Percentiles rank a stretch among this genome's conserved stretches.
These are phyloP conservation scores for Xylaria castorea DNA, from an alignment of 495 filamentous ascomycete genomes.

Conservation along the genomic window DNA sequence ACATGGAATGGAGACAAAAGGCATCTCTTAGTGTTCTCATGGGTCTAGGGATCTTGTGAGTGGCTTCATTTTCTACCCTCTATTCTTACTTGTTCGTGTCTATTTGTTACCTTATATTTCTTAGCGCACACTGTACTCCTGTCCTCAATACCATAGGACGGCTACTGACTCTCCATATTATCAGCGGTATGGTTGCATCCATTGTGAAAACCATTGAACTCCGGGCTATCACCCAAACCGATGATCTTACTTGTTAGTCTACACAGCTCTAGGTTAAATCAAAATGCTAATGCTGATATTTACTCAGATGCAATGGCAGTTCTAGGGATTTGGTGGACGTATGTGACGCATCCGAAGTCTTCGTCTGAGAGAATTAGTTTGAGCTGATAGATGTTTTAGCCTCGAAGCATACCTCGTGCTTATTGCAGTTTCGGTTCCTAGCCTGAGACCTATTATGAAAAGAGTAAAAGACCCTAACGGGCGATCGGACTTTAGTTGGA, in stretches of 20 bases:
- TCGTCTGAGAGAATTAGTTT: neutral
- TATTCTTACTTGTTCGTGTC: neutral
- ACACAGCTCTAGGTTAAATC: neutral
- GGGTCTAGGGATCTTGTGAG: constrained; percentile 21
- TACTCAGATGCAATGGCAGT: neutral
- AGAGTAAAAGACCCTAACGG: neutral
- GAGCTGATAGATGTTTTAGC: neutral
- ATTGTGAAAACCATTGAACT: constrained; percentile 9
- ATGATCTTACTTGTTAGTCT: constrained; percentile 1
- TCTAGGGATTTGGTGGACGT: neutral
- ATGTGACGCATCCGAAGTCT: neutral
- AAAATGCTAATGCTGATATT: neutral
- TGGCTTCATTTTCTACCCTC: neutral
- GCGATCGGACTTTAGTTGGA: neutral
- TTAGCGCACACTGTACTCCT: too few relatives aligned
- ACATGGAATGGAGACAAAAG: constrained; percentile 28
- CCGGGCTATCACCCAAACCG: neutral
- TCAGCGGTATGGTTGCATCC: neutral
- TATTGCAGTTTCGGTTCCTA: neutral
- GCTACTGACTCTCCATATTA: neutral
- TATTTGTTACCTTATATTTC: neutral
- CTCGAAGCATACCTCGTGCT: neutral
- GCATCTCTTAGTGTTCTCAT: constrained; percentile 20
- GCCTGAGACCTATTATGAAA: neutral
- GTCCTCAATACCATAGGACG: neutral